Evolutionary conservation across 2,329 filamentous ascomycete genomes (phyloP).

Genomic region (Pestalotiopsis sp.): DNA sequence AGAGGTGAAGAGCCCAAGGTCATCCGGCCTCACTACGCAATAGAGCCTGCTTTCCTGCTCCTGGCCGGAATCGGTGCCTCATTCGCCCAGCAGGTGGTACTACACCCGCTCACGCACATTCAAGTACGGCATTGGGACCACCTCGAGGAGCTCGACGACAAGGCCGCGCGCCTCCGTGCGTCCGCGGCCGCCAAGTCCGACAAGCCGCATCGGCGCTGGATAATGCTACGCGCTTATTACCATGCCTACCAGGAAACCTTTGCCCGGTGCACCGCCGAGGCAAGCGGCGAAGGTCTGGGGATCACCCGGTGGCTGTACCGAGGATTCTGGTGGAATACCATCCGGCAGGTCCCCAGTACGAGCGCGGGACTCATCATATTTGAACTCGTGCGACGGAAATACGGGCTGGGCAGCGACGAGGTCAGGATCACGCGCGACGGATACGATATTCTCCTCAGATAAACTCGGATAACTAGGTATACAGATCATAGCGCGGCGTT

Average conservation of each 20-base stretch:
- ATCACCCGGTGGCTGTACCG: slow-evolving; percentile 68
- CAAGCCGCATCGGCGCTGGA: slow-evolving; percentile 42
- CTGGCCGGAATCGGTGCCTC: slow-evolving; percentile 71
- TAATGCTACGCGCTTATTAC: slow-evolving; percentile 68
- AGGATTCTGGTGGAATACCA: slow-evolving; percentile 73
- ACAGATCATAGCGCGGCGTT: slow-evolving; percentile 6
- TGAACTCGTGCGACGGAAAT: slow-evolving; percentile 74
- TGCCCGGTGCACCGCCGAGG: slow-evolving; percentile 60
- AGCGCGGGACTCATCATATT: slow-evolving; percentile 79
- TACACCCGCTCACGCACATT: slow-evolving; percentile 73
- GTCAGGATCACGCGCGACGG: slow-evolving; percentile 69
- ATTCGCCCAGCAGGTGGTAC: slow-evolving; percentile 67
- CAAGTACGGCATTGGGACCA: slow-evolving; percentile 75
- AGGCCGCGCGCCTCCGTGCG: slow-evolving; percentile 49
- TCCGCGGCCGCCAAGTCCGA: slow-evolving; percentile 33
- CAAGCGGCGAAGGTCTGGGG: slow-evolving; percentile 56
- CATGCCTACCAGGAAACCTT: slow-evolving; percentile 72
- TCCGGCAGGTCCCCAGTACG: slow-evolving; percentile 76
- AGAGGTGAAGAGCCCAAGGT: slow-evolving; percentile 40
- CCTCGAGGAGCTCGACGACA: slow-evolving; percentile 71
- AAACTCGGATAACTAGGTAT: no score
- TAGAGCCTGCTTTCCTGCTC: slow-evolving; percentile 74
- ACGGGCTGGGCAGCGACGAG: slow-evolving; percentile 63
- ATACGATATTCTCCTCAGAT: slow-evolving; percentile 61
- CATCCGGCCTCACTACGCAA: slow-evolving; percentile 74